Percentiles rank a stretch among this genome's conserved stretches.
Conservation (phyloP, 352 stramenopile species). For the Phytophthora multivora region DNA sequence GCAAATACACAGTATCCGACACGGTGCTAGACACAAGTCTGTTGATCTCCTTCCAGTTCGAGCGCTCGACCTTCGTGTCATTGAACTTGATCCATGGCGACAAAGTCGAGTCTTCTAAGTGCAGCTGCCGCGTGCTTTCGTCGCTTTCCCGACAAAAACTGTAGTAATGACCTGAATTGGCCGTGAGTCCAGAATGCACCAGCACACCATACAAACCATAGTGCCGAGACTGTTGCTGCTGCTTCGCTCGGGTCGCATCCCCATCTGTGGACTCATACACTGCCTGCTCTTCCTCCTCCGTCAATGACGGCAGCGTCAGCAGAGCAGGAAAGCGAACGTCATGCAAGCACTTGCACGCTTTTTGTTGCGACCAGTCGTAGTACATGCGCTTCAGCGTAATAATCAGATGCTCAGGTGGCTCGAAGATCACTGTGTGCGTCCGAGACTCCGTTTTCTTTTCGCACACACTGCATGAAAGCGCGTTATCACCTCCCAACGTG, state of each 20-base stretch:
- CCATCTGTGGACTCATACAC: constrained; percentile 21
- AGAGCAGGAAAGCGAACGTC: constrained; percentile 79
- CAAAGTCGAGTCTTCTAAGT: constrained; percentile 76
- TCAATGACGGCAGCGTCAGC: constrained; percentile 72
- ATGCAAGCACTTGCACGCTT: constrained; percentile 87
- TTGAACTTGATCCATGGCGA: constrained; percentile 93
- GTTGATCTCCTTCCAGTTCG: constrained; percentile 86
- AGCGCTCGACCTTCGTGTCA: constrained; percentile 81
- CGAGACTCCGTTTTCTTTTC: constrained; percentile 80
- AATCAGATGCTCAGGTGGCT: constrained; percentile 84
- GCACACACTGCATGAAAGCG: constrained; percentile 73
- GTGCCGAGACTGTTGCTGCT: constrained; percentile 47
- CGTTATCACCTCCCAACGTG: constrained; percentile 82
- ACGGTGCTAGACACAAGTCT: constrained; percentile 74
- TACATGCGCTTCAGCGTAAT: constrained; percentile 91
- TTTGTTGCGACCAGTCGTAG: constrained; percentile 89
- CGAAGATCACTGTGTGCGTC: constrained; percentile 80
- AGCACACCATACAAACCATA: constrained; percentile 91
- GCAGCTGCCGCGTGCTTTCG: constrained; percentile 68
- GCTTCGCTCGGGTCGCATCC: constrained; percentile 18
- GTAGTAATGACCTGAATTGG: constrained; percentile 93
- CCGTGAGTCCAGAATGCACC: constrained; percentile 87
- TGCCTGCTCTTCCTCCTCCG: constrained; percentile 51
- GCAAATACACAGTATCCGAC: constrained; percentile 88
- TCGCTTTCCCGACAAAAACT: constrained; percentile 88